phyloP scores from a whole-genome alignment of 345 rosid genomes.

The Gossypium australe region DNA sequence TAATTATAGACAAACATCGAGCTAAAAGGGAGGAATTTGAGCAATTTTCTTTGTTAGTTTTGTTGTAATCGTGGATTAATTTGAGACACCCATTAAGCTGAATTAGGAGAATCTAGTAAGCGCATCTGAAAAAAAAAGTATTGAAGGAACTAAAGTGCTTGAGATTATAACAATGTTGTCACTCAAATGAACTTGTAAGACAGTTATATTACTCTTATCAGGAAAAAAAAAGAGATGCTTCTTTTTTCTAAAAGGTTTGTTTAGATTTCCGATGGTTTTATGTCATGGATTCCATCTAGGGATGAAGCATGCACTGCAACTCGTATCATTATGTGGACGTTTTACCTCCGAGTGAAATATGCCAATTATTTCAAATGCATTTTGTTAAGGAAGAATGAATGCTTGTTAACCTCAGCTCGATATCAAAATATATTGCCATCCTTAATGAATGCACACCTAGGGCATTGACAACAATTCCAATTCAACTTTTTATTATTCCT shows the following conservation, averaged over 20 bases:
- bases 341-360: neutral
- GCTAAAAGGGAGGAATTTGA: constrained; percentile 7
- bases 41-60: neutral
- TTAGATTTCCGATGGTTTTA: neutral
- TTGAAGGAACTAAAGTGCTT: neutral
- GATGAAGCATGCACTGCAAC: neutral
- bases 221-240: neutral
- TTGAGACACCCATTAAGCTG: neutral
- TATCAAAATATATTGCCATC: neutral
- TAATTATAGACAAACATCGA: constrained; percentile 11
- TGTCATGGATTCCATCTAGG: neutral
- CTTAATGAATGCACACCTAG: neutral
- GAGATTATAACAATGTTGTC: neutral
- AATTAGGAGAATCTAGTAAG: neutral
- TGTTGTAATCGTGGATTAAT: neutral
- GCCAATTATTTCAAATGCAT: neutral
- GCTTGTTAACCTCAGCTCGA: neutral
- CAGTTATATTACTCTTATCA: neutral
- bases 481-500: neutral
- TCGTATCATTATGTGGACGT: neutral
- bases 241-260: neutral
- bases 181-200: neutral
- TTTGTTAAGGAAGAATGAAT: neutral
- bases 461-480: neutral
- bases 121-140: neutral